Base-by-base conservation (phyloP, 257 asterid species). In the Salvia miltiorrhiza region DNA sequence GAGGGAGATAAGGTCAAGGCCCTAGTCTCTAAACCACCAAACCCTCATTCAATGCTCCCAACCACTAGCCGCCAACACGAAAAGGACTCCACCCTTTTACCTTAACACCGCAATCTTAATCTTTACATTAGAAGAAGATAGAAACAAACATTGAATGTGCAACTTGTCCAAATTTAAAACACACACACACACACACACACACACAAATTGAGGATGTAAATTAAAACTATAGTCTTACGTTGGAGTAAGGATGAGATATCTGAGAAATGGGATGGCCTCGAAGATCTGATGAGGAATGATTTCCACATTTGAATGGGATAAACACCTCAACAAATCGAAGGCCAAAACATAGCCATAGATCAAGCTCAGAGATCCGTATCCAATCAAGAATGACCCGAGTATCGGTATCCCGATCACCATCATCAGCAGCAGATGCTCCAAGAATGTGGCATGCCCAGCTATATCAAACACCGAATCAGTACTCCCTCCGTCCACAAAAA, bases 291-390 rank as follows among this genome's bases (percentile, higher is more conserved):
- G 84, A 1, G 97, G 96, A 55, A 93, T 45, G 40, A 93, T 87
- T 73, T 93, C 99, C 11, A 84, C 80, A 44, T 93, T 93, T 60
- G 87, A 85, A 82, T 93, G 95, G 6, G 97, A 97, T 55, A 93
- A 84, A 73, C 96, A 84, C 69, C 96, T 88, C 40, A 93, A 67
- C 0, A 77, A 67, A 78, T 90, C 96, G 58, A 93, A 93, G 9
- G 66, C 48, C 87, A 93, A 63, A 7, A 88, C 85, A 35, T 90
- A 84, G 50, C 73, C 80, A 50, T 90, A 93, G 56, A 90, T 80
- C 83, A 85, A 78, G 56, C 75, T 71, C 45, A 84, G 63, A 2
- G 99, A 93, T 77, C 96, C 99, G 67, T 52, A 57, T 45, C 96
- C 97, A 28, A 82, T 50, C 69, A 72, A 44, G 60, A 86, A 85